These are phyloP conservation scores for Leucocoprinus gongylophorus DNA, from an alignment of 1,284 basidiomycete species.

Conservation along the genomic window DNA sequence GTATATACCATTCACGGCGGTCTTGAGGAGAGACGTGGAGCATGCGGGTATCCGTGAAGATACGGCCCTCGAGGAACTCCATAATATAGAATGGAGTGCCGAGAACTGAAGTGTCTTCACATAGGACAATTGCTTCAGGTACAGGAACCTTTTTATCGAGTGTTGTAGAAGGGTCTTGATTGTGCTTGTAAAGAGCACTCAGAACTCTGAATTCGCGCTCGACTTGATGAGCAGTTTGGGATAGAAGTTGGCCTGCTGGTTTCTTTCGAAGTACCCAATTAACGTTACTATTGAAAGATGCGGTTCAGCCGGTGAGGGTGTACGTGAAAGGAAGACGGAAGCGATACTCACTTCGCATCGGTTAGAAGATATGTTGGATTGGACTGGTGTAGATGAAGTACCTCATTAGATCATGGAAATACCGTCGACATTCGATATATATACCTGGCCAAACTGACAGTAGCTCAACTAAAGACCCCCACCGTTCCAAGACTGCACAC, in stretches of 20 bases:
- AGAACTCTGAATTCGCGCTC: constrained; percentile 89
- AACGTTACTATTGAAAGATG: constrained; percentile 34
- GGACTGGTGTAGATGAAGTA: constrained; percentile 3
- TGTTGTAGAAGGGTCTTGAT: constrained; percentile 47
- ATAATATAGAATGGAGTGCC: constrained; percentile 95
- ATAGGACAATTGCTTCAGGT: constrained; percentile 79
- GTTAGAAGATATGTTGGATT: constrained; percentile 76
- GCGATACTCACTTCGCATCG: constrained; percentile 49
- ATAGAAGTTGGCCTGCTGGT: constrained; percentile 82
- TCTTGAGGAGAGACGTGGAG: constrained; percentile 57
- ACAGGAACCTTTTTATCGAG: constrained; percentile 65
- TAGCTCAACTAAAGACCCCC: constrained; percentile 2
- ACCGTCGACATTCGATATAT: constrained; percentile 10
- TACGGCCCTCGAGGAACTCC: constrained; percentile 90
- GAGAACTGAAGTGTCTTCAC: constrained; percentile 69
- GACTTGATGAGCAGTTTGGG: constrained; percentile 88
- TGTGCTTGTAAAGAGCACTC: constrained; percentile 67
- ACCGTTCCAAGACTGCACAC: constrained; percentile 18
- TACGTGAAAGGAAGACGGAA: not conserved
- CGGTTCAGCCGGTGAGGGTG: constrained; percentile 10
- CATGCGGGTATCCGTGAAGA: constrained; percentile 85
- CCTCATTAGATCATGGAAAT: constrained; percentile 4
- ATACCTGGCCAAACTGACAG: constrained; percentile 72
- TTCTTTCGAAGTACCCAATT: constrained; percentile 91
- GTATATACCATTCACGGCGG: constrained; percentile 61